A percentile compares a stretch with the other conserved stretches of the same genome.
These are phyloP conservation scores for Globisporangium irregulare DNA, from an alignment of 352 stramenopile species.

Conservation along the genomic window DNA sequence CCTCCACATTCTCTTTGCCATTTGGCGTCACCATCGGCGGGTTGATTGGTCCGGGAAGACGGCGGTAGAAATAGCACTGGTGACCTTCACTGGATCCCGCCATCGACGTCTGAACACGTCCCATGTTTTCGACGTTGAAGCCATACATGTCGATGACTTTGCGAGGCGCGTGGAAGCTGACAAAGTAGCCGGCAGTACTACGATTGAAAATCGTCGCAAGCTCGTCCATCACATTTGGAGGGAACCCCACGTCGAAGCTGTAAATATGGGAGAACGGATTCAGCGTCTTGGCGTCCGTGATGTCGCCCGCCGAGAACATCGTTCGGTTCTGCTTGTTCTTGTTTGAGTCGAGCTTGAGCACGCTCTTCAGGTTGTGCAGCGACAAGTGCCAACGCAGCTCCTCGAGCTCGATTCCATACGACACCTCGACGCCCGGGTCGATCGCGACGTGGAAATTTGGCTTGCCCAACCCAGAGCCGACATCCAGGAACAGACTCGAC, in stretches of 20 bases:
- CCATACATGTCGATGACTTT: conserved; percentile 93
- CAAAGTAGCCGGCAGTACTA: conserved; percentile 88
- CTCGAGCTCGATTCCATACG: conserved; percentile 95
- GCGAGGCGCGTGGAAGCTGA: conserved; percentile 92
- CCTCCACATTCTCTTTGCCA: conserved; percentile 23
- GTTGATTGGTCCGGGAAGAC: conserved; percentile 16
- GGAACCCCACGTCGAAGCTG: conserved; percentile 98
- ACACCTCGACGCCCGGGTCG: conserved; percentile 94
- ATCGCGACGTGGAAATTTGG: conserved; percentile 97
- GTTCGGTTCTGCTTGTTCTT: conserved; percentile 57
- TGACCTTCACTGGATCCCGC: conserved; percentile 95
- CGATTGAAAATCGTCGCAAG: conserved; percentile 94
- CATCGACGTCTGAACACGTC: conserved; percentile 91
- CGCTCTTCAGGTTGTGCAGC: conserved; percentile 90
- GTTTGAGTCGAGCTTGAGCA: conserved; percentile 72
- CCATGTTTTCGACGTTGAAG: conserved; percentile 91
- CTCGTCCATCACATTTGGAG: conserved; percentile 92
- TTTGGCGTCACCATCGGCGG: conserved; percentile 17
- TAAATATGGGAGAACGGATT: conserved; percentile 98
- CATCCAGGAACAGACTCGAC: conserved; percentile 94
- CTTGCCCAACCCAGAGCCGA: conserved; percentile 96
- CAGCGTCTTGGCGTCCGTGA: conserved; percentile 91
- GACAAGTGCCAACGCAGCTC: conserved; percentile 93
- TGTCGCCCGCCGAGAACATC: conserved; percentile 93
- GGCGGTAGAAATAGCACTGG: conserved; percentile 96